Conservation (phyloP, 305 asterid species). For the Withania somnifera region DNA sequence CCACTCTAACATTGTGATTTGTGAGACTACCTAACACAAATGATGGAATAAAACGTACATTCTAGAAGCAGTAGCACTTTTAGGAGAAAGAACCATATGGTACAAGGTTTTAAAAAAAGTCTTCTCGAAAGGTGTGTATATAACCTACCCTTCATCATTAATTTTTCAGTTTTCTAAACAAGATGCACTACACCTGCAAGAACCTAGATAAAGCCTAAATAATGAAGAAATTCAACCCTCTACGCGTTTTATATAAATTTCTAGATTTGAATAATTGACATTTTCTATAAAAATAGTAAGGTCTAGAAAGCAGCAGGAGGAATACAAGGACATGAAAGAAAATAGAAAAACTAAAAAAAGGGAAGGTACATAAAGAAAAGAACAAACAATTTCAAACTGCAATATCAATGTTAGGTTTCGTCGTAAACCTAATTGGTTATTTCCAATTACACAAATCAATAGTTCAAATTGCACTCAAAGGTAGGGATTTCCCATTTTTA, state of each 20-base stretch:
- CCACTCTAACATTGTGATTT: not conserved
- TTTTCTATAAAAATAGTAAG: not conserved
- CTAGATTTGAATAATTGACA: not conserved
- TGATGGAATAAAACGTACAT: not conserved
- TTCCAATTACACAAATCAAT: too few species aligned
- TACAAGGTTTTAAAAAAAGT: not conserved
- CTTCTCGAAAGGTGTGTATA: not conserved
- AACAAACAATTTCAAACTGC: not conserved
- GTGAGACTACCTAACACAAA: not conserved
- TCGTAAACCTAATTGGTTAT: too few species aligned
- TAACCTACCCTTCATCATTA: not conserved
- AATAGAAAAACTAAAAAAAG: not conserved
- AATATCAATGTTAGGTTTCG: not conserved
- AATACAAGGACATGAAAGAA: not conserved
- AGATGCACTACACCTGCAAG: not conserved
- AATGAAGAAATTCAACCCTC: not conserved
- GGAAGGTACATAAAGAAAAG: not conserved
- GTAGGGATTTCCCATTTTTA: too few species aligned
- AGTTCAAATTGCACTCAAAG: too few species aligned
- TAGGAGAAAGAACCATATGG: not conserved
- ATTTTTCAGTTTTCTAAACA: not conserved
- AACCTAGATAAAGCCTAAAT: too few species aligned
- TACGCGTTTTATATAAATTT: not conserved
- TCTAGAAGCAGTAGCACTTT: not conserved
- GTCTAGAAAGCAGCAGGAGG: not conserved